Evolutionary conservation across 2,329 filamentous ascomycete genomes (phyloP).

Genomic region (Keithomyces neogunnii): DNA sequence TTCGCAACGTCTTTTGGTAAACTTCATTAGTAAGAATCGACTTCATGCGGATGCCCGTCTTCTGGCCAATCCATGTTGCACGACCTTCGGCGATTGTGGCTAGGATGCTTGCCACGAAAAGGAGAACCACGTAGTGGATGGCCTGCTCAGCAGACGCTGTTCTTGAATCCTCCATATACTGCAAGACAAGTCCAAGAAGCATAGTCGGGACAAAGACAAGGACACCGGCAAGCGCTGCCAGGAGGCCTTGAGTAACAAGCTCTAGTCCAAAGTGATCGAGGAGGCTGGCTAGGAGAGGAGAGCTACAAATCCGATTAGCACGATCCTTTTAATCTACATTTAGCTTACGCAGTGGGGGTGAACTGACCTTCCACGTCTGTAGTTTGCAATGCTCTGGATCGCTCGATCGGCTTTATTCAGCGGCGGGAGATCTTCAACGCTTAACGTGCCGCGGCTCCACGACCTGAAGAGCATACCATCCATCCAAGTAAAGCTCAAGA

Average conservation of each 20-base stretch:
- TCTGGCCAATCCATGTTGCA: conserved; percentile 86
- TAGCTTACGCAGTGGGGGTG: no score
- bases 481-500: no score
- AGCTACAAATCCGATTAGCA: no score
- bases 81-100: conserved; percentile 79
- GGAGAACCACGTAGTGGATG: conserved; percentile 89
- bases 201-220: conserved; percentile 90
- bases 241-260: conserved; percentile 69
- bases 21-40: conserved; percentile 97
- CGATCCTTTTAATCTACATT: no score
- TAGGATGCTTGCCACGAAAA: conserved; percentile 74
- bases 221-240: conserved; percentile 73
- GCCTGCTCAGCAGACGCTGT: conserved; percentile 74
- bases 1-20: conserved; percentile 59
- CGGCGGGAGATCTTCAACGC: no score
- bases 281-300: no score
- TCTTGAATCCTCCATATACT: conserved; percentile 82
- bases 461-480: no score
- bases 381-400: no score
- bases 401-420: no score
- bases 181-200: conserved; percentile 80
- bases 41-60: conserved; percentile 84
- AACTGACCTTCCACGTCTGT: no score
- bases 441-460: no score
- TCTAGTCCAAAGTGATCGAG: conserved; percentile 22